A percentile compares a stretch with the other conserved stretches of the same genome.
Evolutionary conservation across 2,329 filamentous ascomycete genomes (phyloP).

Genomic region (Colletotrichum phormii): DNA sequence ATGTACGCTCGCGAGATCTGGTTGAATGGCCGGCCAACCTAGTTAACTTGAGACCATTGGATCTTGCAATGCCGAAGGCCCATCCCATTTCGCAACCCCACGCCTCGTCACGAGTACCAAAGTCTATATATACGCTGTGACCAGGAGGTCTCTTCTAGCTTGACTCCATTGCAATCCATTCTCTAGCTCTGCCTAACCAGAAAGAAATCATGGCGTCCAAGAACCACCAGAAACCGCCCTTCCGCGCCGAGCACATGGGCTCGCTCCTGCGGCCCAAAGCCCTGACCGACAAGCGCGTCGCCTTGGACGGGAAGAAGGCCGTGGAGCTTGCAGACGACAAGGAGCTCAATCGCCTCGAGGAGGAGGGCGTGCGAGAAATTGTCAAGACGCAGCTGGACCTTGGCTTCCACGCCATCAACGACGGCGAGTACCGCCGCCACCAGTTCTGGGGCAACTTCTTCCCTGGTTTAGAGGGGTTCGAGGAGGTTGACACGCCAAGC

Average conservation of each 20-base stretch:
- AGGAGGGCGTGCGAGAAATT: slow-evolving; percentile 73
- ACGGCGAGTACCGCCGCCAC: slow-evolving; percentile 72
- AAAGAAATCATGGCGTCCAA: slow-evolving; percentile 23
- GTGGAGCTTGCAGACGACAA: slow-evolving; percentile 55
- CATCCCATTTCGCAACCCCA: slow-evolving; percentile 4
- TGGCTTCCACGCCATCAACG: slow-evolving; percentile 74
- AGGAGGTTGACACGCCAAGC: slow-evolving; percentile 48
- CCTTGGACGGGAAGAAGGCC: slow-evolving; percentile 44
- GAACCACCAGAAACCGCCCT: slow-evolving; percentile 58
- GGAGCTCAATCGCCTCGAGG: slow-evolving; percentile 70
- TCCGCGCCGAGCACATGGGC: slow-evolving; percentile 81
- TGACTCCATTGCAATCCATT: background rate
- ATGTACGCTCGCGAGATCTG: background rate
- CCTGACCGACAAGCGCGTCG: slow-evolving; percentile 46
- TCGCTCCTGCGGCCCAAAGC: slow-evolving; percentile 75
- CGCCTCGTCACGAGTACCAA: background rate
- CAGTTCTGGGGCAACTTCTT: slow-evolving; percentile 50
- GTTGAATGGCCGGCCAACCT: background rate
- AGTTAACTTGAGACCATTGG: background rate
- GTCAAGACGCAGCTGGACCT: slow-evolving; percentile 76
- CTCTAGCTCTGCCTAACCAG: background rate
- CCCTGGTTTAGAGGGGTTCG: slow-evolving; percentile 54
- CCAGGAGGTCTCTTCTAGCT: too few relatives aligned
- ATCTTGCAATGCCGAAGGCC: background rate
- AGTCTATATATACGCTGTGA: background rate